Evolutionary conservation across 805 yeast species (phyloP).

Genomic region (Starmerella gropengiesseri): DNA sequence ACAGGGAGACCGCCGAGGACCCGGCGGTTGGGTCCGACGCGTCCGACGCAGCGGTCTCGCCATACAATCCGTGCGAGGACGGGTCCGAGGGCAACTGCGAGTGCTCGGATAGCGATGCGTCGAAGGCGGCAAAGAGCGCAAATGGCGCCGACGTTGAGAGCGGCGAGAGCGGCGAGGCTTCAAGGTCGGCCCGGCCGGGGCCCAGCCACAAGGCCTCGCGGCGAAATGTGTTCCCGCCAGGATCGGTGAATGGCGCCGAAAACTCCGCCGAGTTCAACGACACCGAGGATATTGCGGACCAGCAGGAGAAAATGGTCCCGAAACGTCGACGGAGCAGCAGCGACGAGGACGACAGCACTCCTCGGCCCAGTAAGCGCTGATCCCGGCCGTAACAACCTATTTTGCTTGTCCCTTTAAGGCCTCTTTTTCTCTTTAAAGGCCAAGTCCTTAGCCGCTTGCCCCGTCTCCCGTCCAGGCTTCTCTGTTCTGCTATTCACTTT

Average conservation of each 20-base stretch:
- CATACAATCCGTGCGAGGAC: conserved; percentile 16
- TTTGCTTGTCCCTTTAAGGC: no score
- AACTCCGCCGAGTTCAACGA: conserved; percentile 15
- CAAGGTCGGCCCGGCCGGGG: not conserved
- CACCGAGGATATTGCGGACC: conserved; percentile 12
- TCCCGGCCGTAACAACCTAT: not conserved
- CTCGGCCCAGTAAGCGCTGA: no score
- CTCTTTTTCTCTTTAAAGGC: no score
- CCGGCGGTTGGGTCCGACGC: not conserved
- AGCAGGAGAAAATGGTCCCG: conserved; percentile 15
- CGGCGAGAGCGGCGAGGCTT: not conserved
- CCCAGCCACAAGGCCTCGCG: conserved; percentile 9
- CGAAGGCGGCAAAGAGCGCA: not conserved
- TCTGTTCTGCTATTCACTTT: no score
- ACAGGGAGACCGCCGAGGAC: not conserved
- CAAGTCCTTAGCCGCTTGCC: no score
- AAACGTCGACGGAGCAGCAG: conserved; percentile 1
- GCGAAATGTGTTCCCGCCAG: conserved; percentile 19
- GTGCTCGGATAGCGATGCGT: not conserved
- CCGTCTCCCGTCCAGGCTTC: no score
- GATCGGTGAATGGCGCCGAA: conserved; percentile 14
- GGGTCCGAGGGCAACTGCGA: not conserved
- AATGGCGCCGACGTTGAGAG: not conserved
- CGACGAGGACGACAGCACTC: not conserved
- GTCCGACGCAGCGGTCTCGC: not conserved